Conservation (phyloP, 2,329 filamentous ascomycete species). For the Fusarium gaditjirri region DNA sequence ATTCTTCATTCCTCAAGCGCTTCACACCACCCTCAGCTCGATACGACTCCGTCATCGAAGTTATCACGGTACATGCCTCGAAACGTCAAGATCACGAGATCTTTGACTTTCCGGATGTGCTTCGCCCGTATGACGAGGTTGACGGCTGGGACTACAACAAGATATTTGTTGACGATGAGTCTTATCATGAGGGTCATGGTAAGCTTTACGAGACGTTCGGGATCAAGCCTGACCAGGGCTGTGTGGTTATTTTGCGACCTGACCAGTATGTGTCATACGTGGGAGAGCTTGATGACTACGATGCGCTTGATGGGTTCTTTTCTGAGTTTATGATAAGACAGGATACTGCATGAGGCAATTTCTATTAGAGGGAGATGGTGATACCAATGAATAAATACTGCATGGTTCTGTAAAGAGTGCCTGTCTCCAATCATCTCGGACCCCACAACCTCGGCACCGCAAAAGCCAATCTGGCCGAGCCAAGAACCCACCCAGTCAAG, state of each 20-base stretch:
- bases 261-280: conserved; percentile 72
- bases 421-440: rapidly evolving
- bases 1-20: conserved; percentile 15
- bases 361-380: background rate
- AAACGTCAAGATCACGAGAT: conserved; percentile 60
- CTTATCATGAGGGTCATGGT: conserved; percentile 64
- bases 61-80: conserved; percentile 69
- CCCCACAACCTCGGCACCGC: background rate
- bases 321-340: background rate
- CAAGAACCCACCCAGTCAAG: background rate
- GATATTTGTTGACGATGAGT: conserved; percentile 64
- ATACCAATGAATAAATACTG: too few species aligned
- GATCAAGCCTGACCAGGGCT: conserved; percentile 61
- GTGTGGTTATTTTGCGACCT: conserved; percentile 69
- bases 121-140: conserved; percentile 57
- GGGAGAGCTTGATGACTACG: conserved; percentile 50
- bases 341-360: background rate
- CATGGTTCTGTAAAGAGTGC: too few species aligned
- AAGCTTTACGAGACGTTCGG: conserved; percentile 67
- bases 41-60: conserved; percentile 59
- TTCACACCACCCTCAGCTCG: conserved; percentile 14
- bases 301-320: background rate
- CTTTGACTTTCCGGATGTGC: conserved; percentile 53
- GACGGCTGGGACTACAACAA: conserved; percentile 67
- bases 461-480: background rate